Percentiles rank a stretch among this genome's conserved stretches.
These are phyloP conservation scores for Cornus controversa DNA, from an alignment of 148 eudicot species.

Conservation along the genomic window DNA sequence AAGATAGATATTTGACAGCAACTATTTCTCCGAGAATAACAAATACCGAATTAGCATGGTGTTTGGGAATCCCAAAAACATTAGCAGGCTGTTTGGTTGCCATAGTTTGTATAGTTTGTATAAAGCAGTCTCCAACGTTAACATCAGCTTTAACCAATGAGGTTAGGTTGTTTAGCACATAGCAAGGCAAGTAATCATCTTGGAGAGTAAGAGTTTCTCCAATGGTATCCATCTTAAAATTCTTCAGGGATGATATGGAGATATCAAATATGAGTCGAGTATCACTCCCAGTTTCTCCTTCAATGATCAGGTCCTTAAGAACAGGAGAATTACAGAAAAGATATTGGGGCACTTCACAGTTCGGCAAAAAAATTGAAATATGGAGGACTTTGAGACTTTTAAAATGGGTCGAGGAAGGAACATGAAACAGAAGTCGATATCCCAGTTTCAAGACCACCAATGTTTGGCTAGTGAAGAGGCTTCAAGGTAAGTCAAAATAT, in stretches of 20 bases:
- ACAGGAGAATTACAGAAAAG: conserved; percentile 14
- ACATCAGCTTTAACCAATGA: conserved; percentile 10
- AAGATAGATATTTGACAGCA: conserved; percentile 4
- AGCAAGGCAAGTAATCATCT: neutral
- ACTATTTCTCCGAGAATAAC: conserved; percentile 9
- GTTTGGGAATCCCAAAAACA: no score
- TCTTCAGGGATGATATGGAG: conserved; percentile 6
- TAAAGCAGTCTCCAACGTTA: conserved; percentile 7
- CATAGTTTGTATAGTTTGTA: neutral
- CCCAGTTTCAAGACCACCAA: neutral
- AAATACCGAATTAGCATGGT: neutral
- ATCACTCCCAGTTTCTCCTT: neutral
- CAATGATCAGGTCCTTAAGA: conserved; percentile 3
- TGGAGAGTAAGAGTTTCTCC: neutral
- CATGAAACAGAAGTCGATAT: no score
- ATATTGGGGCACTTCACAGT: neutral
- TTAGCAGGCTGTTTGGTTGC: neutral
- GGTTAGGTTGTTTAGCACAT: neutral
- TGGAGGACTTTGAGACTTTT: conserved; percentile 14
- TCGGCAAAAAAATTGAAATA: neutral
- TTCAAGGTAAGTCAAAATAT: neutral
- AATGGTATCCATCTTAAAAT: no score
- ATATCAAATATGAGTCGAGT: neutral
- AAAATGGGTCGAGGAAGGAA: neutral
- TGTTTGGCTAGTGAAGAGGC: neutral